Evolutionary conservation across 164 flowering plant species (phyloP).

Genomic region (Vitis amurensis): DNA sequence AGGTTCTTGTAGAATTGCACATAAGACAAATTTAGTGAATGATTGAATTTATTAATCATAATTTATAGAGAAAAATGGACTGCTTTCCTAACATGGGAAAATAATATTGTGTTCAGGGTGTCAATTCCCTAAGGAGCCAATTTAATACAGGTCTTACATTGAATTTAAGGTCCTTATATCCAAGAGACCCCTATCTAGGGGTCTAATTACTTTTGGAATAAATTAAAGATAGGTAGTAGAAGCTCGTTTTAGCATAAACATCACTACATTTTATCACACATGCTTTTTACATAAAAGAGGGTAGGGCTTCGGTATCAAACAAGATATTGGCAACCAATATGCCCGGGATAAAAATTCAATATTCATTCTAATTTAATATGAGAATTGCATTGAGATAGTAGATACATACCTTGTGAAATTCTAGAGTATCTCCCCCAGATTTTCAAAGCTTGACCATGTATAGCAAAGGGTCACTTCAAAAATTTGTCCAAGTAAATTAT

Average conservation of each 20-base stretch:
- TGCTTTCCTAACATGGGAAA: not conserved
- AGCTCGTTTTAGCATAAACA: no score
- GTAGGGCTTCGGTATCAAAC: no score
- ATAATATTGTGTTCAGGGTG: not conserved
- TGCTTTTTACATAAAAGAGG: no score
- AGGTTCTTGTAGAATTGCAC: constrained; percentile 51
- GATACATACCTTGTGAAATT: constrained; percentile 84
- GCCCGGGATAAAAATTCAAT: not conserved
- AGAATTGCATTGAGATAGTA: not conserved
- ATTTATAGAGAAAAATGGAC: not conserved
- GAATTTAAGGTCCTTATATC: no score
- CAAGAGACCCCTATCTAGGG: no score
- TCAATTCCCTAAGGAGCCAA: not conserved
- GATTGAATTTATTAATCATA: not conserved
- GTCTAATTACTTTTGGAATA: no score
- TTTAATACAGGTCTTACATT: not conserved
- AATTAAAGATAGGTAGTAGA: no score
- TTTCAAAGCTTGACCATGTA: constrained; percentile 95
- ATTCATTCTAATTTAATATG: not conserved
- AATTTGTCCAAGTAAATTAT: constrained; percentile 41
- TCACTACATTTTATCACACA: no score
- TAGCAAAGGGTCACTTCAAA: constrained; percentile 93
- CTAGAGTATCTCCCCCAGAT: constrained; percentile 92
- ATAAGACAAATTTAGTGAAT: not conserved
- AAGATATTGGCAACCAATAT: no score